These are phyloP conservation scores for Eimeria zaria DNA, from an alignment of 169 alveolate species.

Conservation along the genomic window DNA sequence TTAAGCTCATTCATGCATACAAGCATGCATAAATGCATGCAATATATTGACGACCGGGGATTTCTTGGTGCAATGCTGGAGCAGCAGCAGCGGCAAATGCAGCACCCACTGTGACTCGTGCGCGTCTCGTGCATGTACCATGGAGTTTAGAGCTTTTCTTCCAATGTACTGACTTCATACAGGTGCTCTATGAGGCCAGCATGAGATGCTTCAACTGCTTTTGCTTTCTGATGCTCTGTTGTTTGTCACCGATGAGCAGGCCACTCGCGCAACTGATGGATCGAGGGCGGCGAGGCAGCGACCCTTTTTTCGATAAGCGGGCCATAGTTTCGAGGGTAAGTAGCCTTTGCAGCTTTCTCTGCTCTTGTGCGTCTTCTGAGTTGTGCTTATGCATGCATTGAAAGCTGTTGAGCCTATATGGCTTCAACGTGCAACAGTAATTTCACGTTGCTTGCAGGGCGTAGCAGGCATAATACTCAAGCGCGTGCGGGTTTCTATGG, in stretches of 20 bases:
- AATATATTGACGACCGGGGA: not conserved
- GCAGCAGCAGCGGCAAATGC: not conserved
- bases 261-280: constrained; percentile 55
- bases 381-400: not conserved
- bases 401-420: not conserved
- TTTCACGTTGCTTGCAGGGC: not conserved
- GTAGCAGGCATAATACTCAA: not conserved
- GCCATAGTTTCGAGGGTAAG: constrained; percentile 17
- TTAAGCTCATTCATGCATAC: not conserved
- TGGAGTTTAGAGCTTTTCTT: not conserved
- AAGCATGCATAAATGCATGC: not conserved
- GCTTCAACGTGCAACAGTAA: not conserved
- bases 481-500: not conserved
- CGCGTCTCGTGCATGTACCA: not conserved
- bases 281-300: constrained; percentile 51
- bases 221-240: not conserved
- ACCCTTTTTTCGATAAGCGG: constrained; percentile 33
- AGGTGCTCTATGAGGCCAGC: not conserved
- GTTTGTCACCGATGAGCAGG: constrained; percentile 2
- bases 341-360: not conserved
- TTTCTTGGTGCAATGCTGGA: not conserved
- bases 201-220: not conserved
- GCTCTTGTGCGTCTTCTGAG: not conserved
- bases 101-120: not conserved
- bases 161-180: not conserved